phyloP scores from a whole-genome alignment of 2,329 filamentous ascomycete genomes.

The Sarocladiaceae sp. region DNA sequence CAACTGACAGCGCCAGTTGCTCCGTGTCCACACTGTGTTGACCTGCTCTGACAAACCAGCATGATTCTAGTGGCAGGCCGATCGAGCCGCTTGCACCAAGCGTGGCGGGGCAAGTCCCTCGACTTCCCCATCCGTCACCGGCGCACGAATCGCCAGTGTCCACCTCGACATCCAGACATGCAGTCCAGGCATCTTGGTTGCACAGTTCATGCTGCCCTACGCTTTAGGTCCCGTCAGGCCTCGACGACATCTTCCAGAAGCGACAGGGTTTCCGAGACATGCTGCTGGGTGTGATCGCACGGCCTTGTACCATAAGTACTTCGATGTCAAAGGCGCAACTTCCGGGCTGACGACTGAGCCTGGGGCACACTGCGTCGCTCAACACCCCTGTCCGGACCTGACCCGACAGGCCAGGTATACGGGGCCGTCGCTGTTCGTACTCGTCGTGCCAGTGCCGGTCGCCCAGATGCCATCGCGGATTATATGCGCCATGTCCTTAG shows the following conservation, averaged over 20 bases:
- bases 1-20: too few relatives aligned
- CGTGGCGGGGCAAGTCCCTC: background rate
- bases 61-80: slow-evolving; percentile 7
- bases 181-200: background rate
- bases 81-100: slow-evolving; percentile 3
- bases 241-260: slow-evolving; percentile 5
- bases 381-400: background rate
- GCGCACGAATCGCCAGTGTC: slow-evolving; percentile 1
- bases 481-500: background rate
- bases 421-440: background rate
- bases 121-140: slow-evolving; percentile 6
- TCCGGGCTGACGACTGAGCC: slow-evolving; percentile 5
- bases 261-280: slow-evolving; percentile 6
- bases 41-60: slow-evolving; percentile 5
- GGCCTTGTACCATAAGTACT: too few relatives aligned
- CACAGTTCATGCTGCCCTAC: background rate
- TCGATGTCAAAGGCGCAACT: too few relatives aligned
- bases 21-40: slow-evolving; percentile 1
- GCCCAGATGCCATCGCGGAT: background rate
- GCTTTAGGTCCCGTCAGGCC: background rate
- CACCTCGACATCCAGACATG: slow-evolving; percentile 1
- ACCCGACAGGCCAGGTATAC: background rate
- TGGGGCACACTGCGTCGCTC: background rate
- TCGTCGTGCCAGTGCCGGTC: background rate
- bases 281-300: too few relatives aligned